Conservation (phyloP, 2,329 filamentous ascomycete species). For the Periconia macrospinosa region DNA sequence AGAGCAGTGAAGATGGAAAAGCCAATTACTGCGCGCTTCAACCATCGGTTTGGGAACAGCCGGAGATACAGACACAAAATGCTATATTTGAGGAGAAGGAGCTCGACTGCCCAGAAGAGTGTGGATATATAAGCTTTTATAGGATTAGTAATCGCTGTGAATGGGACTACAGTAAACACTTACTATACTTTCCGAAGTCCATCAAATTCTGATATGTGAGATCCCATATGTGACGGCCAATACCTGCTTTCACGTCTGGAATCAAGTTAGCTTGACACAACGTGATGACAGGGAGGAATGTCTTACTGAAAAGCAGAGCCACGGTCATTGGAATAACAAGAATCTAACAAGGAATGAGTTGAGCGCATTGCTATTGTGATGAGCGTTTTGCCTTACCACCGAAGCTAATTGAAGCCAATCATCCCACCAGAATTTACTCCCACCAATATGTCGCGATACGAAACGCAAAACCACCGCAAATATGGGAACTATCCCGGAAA, state of each 20-base stretch:
- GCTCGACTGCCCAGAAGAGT: background rate
- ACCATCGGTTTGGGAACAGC: constrained; percentile 1
- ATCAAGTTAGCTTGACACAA: background rate
- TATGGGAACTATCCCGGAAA: background rate
- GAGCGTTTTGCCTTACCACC: background rate
- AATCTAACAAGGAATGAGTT: background rate
- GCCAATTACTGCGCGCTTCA: background rate
- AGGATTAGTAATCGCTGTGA: background rate
- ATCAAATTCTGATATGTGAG: background rate
- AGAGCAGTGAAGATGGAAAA: background rate
- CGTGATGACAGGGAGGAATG: background rate
- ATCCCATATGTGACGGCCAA: constrained; percentile 1
- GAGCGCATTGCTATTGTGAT: background rate
- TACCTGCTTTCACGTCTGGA: background rate
- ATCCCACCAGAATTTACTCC: constrained; percentile 2
- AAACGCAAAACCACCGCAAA: background rate
- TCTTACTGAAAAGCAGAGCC: background rate
- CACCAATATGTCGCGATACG: background rate
- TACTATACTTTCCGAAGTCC: constrained; percentile 1
- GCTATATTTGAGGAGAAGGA: constrained; percentile 1
- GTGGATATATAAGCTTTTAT: background rate
- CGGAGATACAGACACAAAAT: constrained; percentile 1
- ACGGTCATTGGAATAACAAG: constrained; percentile 1
- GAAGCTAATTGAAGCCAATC: constrained; percentile 1
- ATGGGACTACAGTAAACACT: background rate